Evolutionary conservation across 129 eudicot genomes (phyloP).

Genomic region (Lonicera japonica): DNA sequence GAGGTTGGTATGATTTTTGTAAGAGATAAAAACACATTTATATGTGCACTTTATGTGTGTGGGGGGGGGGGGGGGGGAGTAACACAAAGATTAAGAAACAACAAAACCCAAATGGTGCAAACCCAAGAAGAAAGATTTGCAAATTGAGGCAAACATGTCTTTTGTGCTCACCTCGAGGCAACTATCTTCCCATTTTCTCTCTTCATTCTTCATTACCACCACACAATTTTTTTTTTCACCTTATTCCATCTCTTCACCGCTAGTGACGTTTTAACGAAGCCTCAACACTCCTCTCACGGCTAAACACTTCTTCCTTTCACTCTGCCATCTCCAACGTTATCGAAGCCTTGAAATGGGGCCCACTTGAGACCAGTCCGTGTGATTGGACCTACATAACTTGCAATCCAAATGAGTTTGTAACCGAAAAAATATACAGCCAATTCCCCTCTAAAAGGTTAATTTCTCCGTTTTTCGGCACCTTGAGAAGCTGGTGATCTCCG

Average conservation of each 20-base stretch:
- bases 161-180: conserved; percentile 36
- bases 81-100: conserved; percentile 17
- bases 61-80: too few relatives aligned
- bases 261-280: conserved; percentile 33
- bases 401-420: conserved; percentile 25
- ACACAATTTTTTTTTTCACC: conserved; percentile 17
- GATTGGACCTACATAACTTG: conserved; percentile 57
- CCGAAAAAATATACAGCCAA: conserved; percentile 41
- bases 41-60: too few relatives aligned
- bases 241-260: conserved; percentile 11
- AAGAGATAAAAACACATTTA: too few relatives aligned
- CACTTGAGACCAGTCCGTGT: conserved; percentile 42
- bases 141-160: conserved; percentile 77
- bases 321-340: too few relatives aligned
- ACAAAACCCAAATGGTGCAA: conserved; percentile 50
- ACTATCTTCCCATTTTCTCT: too few relatives aligned
- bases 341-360: conserved; percentile 44
- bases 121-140: conserved; percentile 66
- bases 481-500: conserved; percentile 37
- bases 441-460: conserved; percentile 38
- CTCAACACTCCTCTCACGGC: conserved; percentile 30
- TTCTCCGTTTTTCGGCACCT: conserved; percentile 37
- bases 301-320: conserved; percentile 17
- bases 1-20: too few relatives aligned
- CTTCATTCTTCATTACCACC: conserved; percentile 1